These are phyloP conservation scores for Cryptococcus amylolentus DNA, from an alignment of 1,284 basidiomycete genomes.

Conservation along the genomic window DNA sequence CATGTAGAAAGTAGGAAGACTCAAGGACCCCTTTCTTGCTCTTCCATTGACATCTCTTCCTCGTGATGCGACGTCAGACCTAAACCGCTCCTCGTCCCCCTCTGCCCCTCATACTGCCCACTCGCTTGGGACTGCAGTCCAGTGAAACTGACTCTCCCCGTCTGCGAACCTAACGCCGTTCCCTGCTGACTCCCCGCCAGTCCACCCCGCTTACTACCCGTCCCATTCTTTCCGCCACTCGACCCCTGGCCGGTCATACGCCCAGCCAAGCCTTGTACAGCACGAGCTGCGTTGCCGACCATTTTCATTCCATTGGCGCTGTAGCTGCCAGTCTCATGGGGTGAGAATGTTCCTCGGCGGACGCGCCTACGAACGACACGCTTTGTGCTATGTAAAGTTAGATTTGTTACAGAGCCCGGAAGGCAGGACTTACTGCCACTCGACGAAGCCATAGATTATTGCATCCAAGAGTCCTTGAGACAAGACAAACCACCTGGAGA, in stretches of 20 bases:
- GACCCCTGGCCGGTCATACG: neutral
- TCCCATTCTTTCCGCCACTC: neutral
- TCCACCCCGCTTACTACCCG: too few species aligned
- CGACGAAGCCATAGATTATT: slow-evolving; percentile 49
- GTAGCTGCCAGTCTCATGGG: neutral
- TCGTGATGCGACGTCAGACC: too few species aligned
- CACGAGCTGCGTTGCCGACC: neutral
- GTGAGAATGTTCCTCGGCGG: slow-evolving; percentile 15
- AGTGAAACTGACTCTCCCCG: too few species aligned
- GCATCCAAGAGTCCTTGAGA: slow-evolving; percentile 48
- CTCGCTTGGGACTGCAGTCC: too few species aligned
- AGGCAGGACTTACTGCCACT: slow-evolving; percentile 42
- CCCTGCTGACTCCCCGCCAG: too few species aligned
- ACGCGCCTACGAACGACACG: slow-evolving; percentile 15
- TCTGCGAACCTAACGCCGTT: too few species aligned
- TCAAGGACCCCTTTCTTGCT: neutral
- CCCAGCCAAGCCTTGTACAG: neutral
- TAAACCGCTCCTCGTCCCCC: too few species aligned
- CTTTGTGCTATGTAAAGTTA: slow-evolving; percentile 11
- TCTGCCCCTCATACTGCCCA: too few species aligned
- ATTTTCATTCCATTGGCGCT: neutral
- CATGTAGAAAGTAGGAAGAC: neutral
- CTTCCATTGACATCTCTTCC: too few species aligned
- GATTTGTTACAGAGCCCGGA: neutral
- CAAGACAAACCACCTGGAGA: slow-evolving; percentile 50